Evolutionary conservation across 306 rosid species (phyloP).

Genomic region (Argentina anserina): DNA sequence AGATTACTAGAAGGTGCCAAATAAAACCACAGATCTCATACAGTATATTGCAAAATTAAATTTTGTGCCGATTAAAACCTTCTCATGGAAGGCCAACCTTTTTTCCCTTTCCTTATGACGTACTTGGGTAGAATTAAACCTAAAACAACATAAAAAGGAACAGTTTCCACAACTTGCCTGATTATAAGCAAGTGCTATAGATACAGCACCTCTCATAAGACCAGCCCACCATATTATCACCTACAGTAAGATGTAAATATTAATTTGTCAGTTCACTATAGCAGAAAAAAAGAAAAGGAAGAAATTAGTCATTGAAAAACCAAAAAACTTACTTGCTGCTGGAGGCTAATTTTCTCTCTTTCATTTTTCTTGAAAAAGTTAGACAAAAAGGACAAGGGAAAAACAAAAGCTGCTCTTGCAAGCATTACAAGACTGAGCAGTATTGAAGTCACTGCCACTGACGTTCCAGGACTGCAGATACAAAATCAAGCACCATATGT

Average conservation of each 20-base stretch:
- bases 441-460: conserved; percentile 75
- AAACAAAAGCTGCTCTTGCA: conserved; percentile 93
- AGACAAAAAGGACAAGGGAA: conserved; percentile 79
- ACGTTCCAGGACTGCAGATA: conserved; percentile 76
- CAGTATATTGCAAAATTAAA: background rate
- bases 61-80: background rate
- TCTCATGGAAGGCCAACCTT: conserved; percentile 2
- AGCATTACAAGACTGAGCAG: conserved; percentile 62
- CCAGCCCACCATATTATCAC: conserved; percentile 99
- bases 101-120: background rate
- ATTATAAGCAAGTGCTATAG: conserved; percentile 96
- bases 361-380: conserved; percentile 58
- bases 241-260: conserved; percentile 34
- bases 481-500: conserved; percentile 22
- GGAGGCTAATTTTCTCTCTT: conserved; percentile 49
- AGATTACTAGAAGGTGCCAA: background rate
- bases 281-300: background rate
- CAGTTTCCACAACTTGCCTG: conserved; percentile 48
- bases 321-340: conserved; percentile 58
- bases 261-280: conserved; percentile 16
- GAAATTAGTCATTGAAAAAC: conserved; percentile 11
- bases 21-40: background rate
- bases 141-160: background rate
- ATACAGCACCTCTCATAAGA: conserved; percentile 99
- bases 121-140: background rate